Evolutionary conservation across 176 grass and related monocot genomes (phyloP), one percentile per base, ranked within the genome.

Genomic region (Aegilops longissima): DNA sequence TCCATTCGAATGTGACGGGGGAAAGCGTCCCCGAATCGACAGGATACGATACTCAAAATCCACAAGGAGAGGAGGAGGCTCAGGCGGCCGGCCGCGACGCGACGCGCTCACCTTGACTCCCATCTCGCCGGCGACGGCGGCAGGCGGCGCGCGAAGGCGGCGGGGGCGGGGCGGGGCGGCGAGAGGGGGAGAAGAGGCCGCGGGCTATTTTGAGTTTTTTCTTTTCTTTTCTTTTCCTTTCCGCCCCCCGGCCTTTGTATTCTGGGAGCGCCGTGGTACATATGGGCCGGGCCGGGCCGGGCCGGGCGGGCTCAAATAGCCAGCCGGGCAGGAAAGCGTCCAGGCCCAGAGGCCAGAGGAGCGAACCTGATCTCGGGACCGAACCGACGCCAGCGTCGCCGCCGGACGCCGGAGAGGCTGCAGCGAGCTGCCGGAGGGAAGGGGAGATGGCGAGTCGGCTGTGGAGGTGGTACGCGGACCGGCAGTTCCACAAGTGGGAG

Each of bases 381-480:
- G 73, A 6, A 40, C 34, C 34, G 9, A 47, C 44, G 12, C 44
- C 44, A 47, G 40, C 44, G 34, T 56, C 6, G 56, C 34, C 80
- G 65, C 82, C 54, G 82, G 58, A 13, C 80, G 66, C 82, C 56
- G 82, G 56, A 0, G 24, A 75, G 72, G 29, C 34, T 25, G 58
- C 11, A 66, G 70, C 82, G 69, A 61, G 65, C 45, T 9, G 27
- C 2, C 2, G 77, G 18, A 45, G 24, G 2, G 18, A 12, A 13
- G 21, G 7, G 17, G 84, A 24, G 78, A 97, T 97, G 91, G 65
- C 93, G 76, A 94, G 90, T 66, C 82, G 90, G 72, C 77, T 98
- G 12, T 98, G 97, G 94, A 90, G 92, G 88, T 96, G 94, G 97
- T 98, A 96, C 89, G 96, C 93, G 24, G 93, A 98, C 78, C 78